Conservation (phyloP, 345 rosid species). For the Toxicodendron radicans region DNA sequence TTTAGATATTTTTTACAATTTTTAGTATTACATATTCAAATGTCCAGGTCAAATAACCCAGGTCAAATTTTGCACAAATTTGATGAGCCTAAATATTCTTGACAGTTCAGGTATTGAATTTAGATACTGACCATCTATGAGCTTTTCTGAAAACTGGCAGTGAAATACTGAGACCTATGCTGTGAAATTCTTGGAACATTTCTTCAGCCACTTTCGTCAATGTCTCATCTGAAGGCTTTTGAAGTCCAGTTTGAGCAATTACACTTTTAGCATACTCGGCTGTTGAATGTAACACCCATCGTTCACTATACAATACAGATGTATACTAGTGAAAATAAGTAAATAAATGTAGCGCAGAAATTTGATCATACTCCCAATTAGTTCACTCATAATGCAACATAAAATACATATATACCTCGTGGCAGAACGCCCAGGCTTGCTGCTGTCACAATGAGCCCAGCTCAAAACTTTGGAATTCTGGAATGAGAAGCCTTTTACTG, state of each 20-base stretch:
- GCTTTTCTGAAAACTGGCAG: constrained; percentile 77
- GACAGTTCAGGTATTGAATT: background rate
- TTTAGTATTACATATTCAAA: no score
- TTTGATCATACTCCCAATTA: constrained; percentile 2
- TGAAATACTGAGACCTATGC: constrained; percentile 51
- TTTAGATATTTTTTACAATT: no score
- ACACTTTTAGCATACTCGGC: constrained; percentile 53
- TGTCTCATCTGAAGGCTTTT: constrained; percentile 58
- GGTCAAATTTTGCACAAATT: background rate
- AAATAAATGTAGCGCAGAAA: background rate
- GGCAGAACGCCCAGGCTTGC: constrained; percentile 75
- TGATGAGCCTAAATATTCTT: background rate
- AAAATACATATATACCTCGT: constrained; percentile 38
- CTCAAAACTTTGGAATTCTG: constrained; percentile 60
- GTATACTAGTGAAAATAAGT: background rate
- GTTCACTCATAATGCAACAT: background rate
- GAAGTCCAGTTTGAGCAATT: constrained; percentile 61
- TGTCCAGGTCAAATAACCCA: background rate
- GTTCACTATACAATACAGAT: constrained; percentile 45
- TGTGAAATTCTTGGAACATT: constrained; percentile 62
- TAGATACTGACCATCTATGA: constrained; percentile 69
- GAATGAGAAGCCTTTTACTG: constrained; percentile 65
- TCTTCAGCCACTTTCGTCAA: constrained; percentile 58
- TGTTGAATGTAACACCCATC: constrained; percentile 85
- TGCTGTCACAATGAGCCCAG: constrained; percentile 77